Evolutionary conservation across 768 basidiomycete genomes (phyloP), one percentile per base, ranked within the genome.

Genomic region (Mycena leptocephala): DNA sequence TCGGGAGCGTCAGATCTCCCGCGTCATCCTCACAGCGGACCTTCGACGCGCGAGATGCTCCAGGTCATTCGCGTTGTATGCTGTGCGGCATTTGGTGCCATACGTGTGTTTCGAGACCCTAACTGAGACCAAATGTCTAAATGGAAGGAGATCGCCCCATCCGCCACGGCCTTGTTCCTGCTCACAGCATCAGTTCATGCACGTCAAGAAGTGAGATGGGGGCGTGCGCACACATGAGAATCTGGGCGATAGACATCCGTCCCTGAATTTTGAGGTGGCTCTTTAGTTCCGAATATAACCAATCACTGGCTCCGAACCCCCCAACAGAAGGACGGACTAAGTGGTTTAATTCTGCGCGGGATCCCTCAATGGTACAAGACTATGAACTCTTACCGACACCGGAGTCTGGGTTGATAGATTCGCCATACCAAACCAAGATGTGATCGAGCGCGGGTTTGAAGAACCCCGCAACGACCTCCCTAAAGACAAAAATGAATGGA

Each of bases 291-390:
- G 82, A 80, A 77, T 86, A 90, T n/a, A 93, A 79, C 86, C 89
- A 92, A 64, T 91, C 89, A 71, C 88, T 92, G 1, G 90, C 90
- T 18, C 90, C 88, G 79, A 92, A 92, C 0, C 91, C 92, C 28
- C 92, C 92, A 4, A 93, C 91, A 93, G 86, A 37, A 89, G 84
- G 30, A 89, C 85, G 30, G 85, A 84, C 88, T 89, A 39, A 5
- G 55, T 46, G 14, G 20, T 8, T 1, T 39, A 39, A 43, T n/a
- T 51, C 3, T 33, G 43, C 2, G 20, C 33, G n/a, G 13, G 16
- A 13, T 10, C 13, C n/a, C n/a, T 32, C 22, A 6, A 35, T 11
- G 59, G 18, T 33, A 61, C 22, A 24, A 0, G 33, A 26, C 2
- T 6, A 13, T 7, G 37, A 62, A 32, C 3, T 72, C 84, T 32